Percentiles rank a stretch among this genome's conserved stretches.
Evolutionary conservation across 2,329 filamentous ascomycete genomes (phyloP).

Genomic region (Cytospora leucostoma): DNA sequence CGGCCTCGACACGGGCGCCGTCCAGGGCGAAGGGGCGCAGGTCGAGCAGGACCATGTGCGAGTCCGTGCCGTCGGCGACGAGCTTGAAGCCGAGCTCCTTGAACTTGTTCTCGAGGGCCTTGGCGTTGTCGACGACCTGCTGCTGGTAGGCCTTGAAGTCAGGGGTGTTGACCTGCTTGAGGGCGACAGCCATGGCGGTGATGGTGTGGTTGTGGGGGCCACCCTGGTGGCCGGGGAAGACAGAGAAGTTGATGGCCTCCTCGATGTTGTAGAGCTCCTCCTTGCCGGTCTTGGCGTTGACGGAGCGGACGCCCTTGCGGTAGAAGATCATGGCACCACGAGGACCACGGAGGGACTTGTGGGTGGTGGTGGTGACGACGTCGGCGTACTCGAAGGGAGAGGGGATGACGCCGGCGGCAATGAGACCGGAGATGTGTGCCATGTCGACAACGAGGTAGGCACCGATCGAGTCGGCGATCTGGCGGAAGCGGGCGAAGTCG

Average conservation of each 20-base stretch:
- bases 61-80: slow-evolving; percentile 93
- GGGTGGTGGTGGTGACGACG: slow-evolving; percentile 96
- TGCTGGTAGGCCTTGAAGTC: slow-evolving; percentile 96
- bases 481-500: slow-evolving; percentile 93
- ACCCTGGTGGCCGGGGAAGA: slow-evolving; percentile 98
- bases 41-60: slow-evolving; percentile 95
- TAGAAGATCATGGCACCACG: slow-evolving; percentile 99
- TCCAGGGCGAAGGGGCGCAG: slow-evolving; percentile 85
- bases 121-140: slow-evolving; percentile 89
- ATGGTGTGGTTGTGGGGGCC: slow-evolving; percentile 99
- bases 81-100: slow-evolving; percentile 91
- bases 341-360: slow-evolving; percentile 97
- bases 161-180: slow-evolving; percentile 87
- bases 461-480: slow-evolving; percentile 90
- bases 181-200: slow-evolving; percentile 89
- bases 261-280: slow-evolving; percentile 91
- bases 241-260: slow-evolving; percentile 95
- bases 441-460: slow-evolving; percentile 97
- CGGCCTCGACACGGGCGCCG: slow-evolving; percentile 91
- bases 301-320: slow-evolving; percentile 91
- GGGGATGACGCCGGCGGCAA: slow-evolving; percentile 89
- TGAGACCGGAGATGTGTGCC: slow-evolving; percentile 96
- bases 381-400: slow-evolving; percentile 92
- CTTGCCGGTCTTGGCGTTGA: slow-evolving; percentile 88
- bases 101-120: slow-evolving; percentile 82